These are phyloP conservation scores for Heliophila coronopifolia DNA, from an alignment of 441 rosid species.

Conservation along the genomic window DNA sequence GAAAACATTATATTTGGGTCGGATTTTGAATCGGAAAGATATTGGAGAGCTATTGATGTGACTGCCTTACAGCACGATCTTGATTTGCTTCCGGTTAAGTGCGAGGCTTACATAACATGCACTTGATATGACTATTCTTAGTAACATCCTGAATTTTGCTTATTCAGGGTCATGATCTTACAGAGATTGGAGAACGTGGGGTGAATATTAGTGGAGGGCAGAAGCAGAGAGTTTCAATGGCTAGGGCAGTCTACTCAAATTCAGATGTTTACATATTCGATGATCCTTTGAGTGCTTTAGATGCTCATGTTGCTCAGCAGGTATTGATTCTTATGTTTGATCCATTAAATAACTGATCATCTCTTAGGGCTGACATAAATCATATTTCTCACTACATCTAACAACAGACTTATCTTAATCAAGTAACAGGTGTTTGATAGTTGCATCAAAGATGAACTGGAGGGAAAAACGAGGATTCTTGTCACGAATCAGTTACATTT, in stretches of 20 bases:
- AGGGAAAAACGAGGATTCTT: conserved; percentile 82
- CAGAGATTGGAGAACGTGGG: conserved; percentile 98
- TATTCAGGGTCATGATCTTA: conserved; percentile 72
- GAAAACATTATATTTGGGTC: conserved; percentile 86
- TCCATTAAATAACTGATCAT: neutral
- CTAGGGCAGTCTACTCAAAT: conserved; percentile 90
- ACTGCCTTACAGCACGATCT: conserved; percentile 87
- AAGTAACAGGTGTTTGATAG: conserved; percentile 68
- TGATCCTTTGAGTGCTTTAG: conserved; percentile 97
- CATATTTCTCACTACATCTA: neutral
- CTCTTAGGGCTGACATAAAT: neutral
- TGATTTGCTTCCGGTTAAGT: conserved; percentile 80
- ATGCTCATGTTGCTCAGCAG: conserved; percentile 90
- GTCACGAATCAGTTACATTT: conserved; percentile 96
- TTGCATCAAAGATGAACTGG: conserved; percentile 76
- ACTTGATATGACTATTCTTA: conserved; percentile 13
- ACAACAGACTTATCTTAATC: conserved; percentile 23
- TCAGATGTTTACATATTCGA: conserved; percentile 88
- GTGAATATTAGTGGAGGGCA: conserved; percentile 98
- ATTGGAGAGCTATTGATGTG: conserved; percentile 68
- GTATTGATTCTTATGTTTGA: conserved; percentile 30
- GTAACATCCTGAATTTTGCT: conserved; percentile 13
- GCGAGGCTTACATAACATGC: conserved; percentile 15
- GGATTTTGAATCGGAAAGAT: conserved; percentile 47
- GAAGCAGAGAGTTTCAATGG: conserved; percentile 96